Conservation (phyloP, 1,284 basidiomycete genomes). For the Rhodotorula sp. region DNA sequence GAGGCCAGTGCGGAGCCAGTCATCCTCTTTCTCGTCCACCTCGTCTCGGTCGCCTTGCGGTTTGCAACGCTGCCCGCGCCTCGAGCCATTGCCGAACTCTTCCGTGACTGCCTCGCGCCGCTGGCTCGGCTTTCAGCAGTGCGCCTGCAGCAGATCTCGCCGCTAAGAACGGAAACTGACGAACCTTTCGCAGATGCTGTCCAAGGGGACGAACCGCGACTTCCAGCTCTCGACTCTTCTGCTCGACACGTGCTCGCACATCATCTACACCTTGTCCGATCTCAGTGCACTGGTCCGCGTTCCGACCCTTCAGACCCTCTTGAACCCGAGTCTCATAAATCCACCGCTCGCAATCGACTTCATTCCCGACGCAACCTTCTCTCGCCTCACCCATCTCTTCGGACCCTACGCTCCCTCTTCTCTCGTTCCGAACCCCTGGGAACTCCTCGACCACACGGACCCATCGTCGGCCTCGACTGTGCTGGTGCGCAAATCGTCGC, state of each 20-base stretch:
- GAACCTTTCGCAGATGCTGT: neutral
- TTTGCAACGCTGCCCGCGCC: conserved; percentile 15
- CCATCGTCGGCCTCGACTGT: neutral
- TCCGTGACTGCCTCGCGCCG: conserved; percentile 16
- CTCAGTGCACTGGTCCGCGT: conserved; percentile 5
- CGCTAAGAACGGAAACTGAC: neutral
- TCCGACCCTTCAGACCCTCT: conserved; percentile 14
- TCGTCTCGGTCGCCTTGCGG: conserved; percentile 23
- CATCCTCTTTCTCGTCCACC: conserved; percentile 12
- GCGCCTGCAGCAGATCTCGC: neutral
- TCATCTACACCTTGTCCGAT: conserved; percentile 30
- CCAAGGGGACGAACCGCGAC: conserved; percentile 1
- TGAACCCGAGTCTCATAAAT: neutral
- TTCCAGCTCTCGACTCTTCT: conserved; percentile 15
- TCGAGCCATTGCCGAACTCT: conserved; percentile 18
- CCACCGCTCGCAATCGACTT: conserved; percentile 3
- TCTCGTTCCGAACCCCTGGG: conserved; percentile 33
- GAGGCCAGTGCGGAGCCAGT: neutral
- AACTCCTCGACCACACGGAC: conserved; percentile 37
- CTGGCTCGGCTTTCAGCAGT: conserved; percentile 21
- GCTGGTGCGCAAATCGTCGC: neutral
- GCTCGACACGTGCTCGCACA: conserved; percentile 31
- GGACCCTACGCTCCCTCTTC: conserved; percentile 8
- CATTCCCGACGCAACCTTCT: conserved; percentile 23
- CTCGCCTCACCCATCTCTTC: conserved; percentile 31